Evolutionary conservation across 2,329 filamentous ascomycete genomes (phyloP).

Genomic region (Penicillium sp.): DNA sequence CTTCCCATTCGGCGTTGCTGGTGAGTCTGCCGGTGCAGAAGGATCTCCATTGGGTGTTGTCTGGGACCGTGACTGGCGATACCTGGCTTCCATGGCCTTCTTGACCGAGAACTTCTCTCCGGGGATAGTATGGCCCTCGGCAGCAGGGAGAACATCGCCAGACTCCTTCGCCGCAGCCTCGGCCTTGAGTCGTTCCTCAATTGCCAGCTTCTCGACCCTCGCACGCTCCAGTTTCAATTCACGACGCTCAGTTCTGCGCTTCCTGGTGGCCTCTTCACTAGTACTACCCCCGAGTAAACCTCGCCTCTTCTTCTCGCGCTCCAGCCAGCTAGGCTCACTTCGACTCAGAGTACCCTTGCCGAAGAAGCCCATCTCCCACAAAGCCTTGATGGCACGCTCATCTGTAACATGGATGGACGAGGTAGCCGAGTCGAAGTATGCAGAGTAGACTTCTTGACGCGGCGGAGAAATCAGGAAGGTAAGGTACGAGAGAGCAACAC

Average conservation of each 20-base stretch:
- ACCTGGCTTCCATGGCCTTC: conserved; percentile 33
- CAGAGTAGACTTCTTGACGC: conserved; percentile 63
- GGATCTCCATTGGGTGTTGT: conserved; percentile 14
- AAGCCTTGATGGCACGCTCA: conserved; percentile 67
- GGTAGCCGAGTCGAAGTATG: conserved; percentile 77
- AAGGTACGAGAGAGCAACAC: conserved; percentile 74
- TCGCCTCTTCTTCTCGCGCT: conserved; percentile 71
- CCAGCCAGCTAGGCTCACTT: conserved; percentile 92
- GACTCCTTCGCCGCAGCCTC: conserved; percentile 45
- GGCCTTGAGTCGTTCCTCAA: conserved; percentile 66
- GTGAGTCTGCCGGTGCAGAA: conserved; percentile 9
- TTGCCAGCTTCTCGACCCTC: conserved; percentile 78
- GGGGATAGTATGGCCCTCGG: conserved; percentile 17
- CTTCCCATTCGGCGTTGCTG: conserved; percentile 44
- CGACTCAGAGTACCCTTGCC: conserved; percentile 91
- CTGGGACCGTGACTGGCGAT: conserved; percentile 22
- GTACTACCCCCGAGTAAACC: conserved; percentile 66
- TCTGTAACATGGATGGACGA: conserved; percentile 83
- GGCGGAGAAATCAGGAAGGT: conserved; percentile 66
- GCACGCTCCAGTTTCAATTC: conserved; percentile 89
- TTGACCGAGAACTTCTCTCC: conserved; percentile 35
- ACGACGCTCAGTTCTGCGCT: conserved; percentile 74
- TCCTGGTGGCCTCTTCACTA: conserved; percentile 76
- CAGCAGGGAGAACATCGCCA: conserved; percentile 8
- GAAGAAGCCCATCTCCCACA: conserved; percentile 98